Percentiles rank a stretch among this genome's conserved stretches.
Conservation (phyloP, 2,329 filamentous ascomycete species). For the Myriosclerotinia curreyana region DNA sequence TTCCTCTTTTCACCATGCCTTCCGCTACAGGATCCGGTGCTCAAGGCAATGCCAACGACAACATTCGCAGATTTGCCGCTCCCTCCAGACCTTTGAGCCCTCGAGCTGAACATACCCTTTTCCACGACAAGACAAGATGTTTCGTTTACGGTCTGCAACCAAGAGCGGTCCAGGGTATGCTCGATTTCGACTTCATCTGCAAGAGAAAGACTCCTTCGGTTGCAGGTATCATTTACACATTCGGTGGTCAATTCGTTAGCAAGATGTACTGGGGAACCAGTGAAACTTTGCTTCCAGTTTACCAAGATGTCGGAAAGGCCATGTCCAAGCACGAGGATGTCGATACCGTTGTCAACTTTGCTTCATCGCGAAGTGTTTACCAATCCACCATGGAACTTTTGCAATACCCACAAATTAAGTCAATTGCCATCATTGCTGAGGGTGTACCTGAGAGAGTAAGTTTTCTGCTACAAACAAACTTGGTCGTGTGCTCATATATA, state of each 20-base stretch:
- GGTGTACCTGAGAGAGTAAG: constrained; percentile 96
- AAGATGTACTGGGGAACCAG: constrained; percentile 99
- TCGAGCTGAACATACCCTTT: constrained; percentile 82
- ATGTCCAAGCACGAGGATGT: constrained; percentile 96
- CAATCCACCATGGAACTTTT: constrained; percentile 98
- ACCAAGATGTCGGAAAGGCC: constrained; percentile 90
- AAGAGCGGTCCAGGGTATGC: constrained; percentile 85
- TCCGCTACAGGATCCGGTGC: constrained; percentile 36
- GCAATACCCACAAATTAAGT: constrained; percentile 95
- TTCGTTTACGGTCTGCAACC: constrained; percentile 99
- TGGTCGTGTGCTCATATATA: constrained; percentile 34
- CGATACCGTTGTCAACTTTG: constrained; percentile 98
- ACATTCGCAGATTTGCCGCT: constrained; percentile 93
- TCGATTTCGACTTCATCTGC: constrained; percentile 99
- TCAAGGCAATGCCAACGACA: constrained; percentile 81
- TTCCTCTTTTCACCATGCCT: constrained; percentile 19
- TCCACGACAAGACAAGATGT: constrained; percentile 99
- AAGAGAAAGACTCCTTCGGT: constrained; percentile 96
- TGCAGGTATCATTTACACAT: constrained; percentile 99
- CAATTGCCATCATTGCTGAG: constrained; percentile 98
- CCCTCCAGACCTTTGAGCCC: constrained; percentile 91
- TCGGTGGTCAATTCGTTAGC: constrained; percentile 99
- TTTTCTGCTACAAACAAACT: constrained; percentile 31
- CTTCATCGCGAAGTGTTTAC: constrained; percentile 97
- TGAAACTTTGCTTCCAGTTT: constrained; percentile 97